Percentiles rank a stretch among this genome's conserved stretches.
These are phyloP conservation scores for Aphanoascus verrucosus DNA, from an alignment of 2,329 filamentous ascomycete species.

Conservation along the genomic window DNA sequence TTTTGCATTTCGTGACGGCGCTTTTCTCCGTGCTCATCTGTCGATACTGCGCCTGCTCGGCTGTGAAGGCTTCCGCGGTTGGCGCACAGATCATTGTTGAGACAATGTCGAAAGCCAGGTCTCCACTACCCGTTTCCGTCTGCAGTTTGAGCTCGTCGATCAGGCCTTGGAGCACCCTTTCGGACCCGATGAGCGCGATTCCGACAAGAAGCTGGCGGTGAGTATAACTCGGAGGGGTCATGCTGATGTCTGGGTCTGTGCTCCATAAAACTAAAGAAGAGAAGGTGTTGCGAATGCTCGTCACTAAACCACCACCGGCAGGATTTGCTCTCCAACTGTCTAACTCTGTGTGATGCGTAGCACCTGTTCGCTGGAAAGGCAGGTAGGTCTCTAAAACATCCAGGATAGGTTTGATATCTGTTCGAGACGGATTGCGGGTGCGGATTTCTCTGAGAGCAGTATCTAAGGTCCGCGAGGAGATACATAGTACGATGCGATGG, in stretches of 20 bases:
- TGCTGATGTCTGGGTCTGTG: constrained; percentile 39
- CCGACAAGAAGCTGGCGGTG: constrained; percentile 42
- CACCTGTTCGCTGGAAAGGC: constrained; percentile 41
- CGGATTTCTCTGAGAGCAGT: constrained; percentile 43
- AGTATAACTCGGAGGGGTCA: constrained; percentile 46
- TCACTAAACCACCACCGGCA: constrained; percentile 37
- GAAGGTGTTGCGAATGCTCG: constrained; percentile 41
- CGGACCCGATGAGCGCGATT: constrained; percentile 33
- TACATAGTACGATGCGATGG: constrained; percentile 49
- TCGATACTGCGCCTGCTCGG: constrained; percentile 30
- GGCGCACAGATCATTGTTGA: constrained; percentile 35
- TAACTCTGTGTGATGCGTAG: constrained; percentile 39
- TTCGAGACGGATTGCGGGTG: constrained; percentile 39
- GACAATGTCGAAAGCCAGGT: constrained; percentile 36
- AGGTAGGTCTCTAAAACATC: constrained; percentile 42
- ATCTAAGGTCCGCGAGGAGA: constrained; percentile 43
- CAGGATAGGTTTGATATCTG: constrained; percentile 44
- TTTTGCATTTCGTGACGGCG: constrained; percentile 24
- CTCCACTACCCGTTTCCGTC: constrained; percentile 30
- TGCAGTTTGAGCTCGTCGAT: constrained; percentile 37
- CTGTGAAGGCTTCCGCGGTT: constrained; percentile 30
- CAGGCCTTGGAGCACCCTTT: constrained; percentile 29
- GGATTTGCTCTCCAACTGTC: constrained; percentile 43
- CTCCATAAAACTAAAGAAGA: constrained; percentile 46
- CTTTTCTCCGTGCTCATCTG: constrained; percentile 27